Conservation (phyloP, 306 rosid genomes). For the Neltuma alba region DNA sequence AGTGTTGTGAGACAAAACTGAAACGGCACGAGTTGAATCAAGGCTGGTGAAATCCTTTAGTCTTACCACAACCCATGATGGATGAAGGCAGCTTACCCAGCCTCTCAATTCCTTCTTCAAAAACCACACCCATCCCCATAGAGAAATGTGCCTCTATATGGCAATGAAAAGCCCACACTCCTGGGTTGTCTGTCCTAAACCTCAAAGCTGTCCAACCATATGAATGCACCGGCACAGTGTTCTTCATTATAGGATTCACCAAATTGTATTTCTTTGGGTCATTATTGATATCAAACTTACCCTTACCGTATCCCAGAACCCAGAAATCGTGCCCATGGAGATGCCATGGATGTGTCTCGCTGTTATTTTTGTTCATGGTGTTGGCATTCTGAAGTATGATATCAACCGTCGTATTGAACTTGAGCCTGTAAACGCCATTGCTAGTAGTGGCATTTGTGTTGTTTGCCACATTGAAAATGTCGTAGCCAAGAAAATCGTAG, state of each 20-base stretch:
- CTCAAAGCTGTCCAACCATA: constrained; percentile 92
- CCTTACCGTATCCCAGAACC: constrained; percentile 57
- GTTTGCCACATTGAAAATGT: constrained; percentile 39
- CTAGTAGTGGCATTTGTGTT: constrained; percentile 63
- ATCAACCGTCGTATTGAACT: constrained; percentile 56
- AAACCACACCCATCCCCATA: constrained; percentile 92
- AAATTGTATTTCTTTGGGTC: constrained; percentile 67
- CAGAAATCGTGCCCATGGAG: constrained; percentile 66
- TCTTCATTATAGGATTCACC: constrained; percentile 82
- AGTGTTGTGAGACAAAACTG: not conserved
- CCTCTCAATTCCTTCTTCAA: constrained; percentile 77
- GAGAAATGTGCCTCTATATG: constrained; percentile 85
- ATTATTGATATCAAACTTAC: constrained; percentile 48
- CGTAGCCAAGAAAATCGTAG: constrained; percentile 54
- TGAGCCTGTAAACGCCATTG: constrained; percentile 44
- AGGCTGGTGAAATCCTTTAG: constrained; percentile 44
- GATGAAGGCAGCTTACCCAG: constrained; percentile 67
- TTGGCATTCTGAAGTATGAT: constrained; percentile 59
- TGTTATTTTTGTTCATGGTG: constrained; percentile 36
- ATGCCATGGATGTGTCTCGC: constrained; percentile 73
- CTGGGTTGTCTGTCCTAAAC: constrained; percentile 77
- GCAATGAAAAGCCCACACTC: constrained; percentile 92
- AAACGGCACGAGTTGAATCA: constrained; percentile 16
- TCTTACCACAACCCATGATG: constrained; percentile 82
- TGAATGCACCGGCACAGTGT: constrained; percentile 73